Percentiles rank a stretch among this genome's conserved stretches.
Conservation (phyloP, 2,329 filamentous ascomycete genomes). For the Botrytis porri region DNA sequence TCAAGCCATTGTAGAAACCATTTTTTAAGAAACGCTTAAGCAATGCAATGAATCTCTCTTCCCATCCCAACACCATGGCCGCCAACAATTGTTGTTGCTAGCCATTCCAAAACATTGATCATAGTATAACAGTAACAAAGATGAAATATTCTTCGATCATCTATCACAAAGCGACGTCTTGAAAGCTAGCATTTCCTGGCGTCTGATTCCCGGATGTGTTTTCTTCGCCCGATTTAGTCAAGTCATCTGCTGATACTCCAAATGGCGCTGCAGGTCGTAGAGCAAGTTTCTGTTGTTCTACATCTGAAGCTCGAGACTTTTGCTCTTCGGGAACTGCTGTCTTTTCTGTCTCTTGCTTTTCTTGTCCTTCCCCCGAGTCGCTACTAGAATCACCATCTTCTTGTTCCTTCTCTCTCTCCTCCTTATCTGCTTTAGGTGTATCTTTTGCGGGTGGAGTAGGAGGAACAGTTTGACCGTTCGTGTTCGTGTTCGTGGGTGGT, state of each 20-base stretch:
- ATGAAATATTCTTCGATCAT: conserved; percentile 3
- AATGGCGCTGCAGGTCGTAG: conserved; percentile 43
- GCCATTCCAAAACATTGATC: conserved; percentile 9
- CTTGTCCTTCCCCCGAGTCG: conserved; percentile 31
- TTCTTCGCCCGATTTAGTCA: conserved; percentile 42
- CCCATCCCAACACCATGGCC: conserved; percentile 17
- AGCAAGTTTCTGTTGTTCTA: conserved; percentile 53
- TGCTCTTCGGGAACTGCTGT: conserved; percentile 48
- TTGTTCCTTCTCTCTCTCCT: conserved; percentile 31
- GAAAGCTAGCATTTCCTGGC: conserved; percentile 57
- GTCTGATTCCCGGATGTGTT: conserved; percentile 42
- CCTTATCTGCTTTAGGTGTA: conserved; percentile 26
- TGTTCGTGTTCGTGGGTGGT: conserved; percentile 29
- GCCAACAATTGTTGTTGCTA: background rate
- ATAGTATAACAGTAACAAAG: conserved; percentile 16
- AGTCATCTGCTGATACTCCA: conserved; percentile 36
- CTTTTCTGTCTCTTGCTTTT: conserved; percentile 37
- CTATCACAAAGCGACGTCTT: conserved; percentile 57
- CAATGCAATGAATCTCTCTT: conserved; percentile 3
- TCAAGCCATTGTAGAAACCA: background rate
- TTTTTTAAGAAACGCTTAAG: conserved; percentile 8
- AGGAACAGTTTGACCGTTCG: conserved; percentile 30
- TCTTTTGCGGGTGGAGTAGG: conserved; percentile 37
- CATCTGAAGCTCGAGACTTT: conserved; percentile 55
- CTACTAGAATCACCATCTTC: conserved; percentile 26